Conservation (phyloP, 257 asterid species). For the Solanum etuberosum region DNA sequence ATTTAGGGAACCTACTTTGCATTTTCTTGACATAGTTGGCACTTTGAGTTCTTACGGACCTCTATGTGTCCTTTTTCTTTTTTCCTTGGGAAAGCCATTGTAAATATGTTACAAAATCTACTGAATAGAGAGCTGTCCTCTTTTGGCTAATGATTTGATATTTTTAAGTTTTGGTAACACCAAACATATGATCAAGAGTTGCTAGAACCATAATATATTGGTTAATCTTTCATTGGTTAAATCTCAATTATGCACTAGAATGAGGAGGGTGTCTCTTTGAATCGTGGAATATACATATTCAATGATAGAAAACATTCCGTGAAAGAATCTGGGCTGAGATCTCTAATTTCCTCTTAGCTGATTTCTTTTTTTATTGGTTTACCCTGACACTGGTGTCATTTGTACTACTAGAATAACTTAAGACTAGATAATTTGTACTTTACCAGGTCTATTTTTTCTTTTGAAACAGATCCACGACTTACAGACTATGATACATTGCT, state of each 20-base stretch:
- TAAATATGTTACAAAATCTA: background rate
- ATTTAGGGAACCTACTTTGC: background rate
- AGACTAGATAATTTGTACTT: background rate
- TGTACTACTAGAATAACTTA: background rate
- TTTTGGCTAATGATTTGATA: background rate
- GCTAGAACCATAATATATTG: background rate
- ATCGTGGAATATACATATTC: background rate
- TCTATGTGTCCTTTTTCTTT: background rate
- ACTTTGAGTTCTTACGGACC: background rate
- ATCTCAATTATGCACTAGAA: background rate
- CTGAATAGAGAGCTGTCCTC: background rate
- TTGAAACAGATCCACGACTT: constrained; percentile 80
- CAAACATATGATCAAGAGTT: background rate
- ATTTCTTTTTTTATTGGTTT: background rate
- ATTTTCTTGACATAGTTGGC: background rate
- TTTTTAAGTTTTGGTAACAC: background rate
- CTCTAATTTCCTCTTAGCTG: background rate
- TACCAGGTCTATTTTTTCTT: constrained; percentile 1
- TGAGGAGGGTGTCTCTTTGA: background rate
- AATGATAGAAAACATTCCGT: background rate
- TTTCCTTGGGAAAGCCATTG: background rate
- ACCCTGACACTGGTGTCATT: background rate
- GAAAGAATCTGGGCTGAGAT: background rate
- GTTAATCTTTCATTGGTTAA: background rate
- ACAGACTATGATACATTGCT: constrained; percentile 94